Conservation (phyloP, 1,284 basidiomycete genomes). For the Pterula multifida region DNA sequence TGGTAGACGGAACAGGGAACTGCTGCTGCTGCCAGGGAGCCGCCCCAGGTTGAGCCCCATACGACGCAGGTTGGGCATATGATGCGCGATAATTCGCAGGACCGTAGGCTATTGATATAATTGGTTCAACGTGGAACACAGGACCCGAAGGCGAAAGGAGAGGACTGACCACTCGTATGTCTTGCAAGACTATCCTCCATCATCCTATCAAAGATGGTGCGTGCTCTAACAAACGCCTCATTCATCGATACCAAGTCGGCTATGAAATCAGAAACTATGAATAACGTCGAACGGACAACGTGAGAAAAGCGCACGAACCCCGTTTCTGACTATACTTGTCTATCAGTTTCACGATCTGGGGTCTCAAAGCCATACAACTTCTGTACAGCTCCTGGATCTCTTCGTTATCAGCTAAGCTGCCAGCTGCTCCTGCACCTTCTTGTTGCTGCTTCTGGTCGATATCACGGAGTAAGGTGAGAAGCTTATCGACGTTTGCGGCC, state of each 20-base stretch:
- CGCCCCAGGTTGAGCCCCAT: conserved; percentile 12
- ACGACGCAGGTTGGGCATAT: conserved; percentile 8
- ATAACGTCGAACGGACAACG: conserved; percentile 2
- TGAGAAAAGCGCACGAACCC: conserved; percentile 27
- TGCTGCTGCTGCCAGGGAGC: not conserved
- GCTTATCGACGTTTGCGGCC: conserved; percentile 78
- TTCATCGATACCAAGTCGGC: conserved; percentile 85
- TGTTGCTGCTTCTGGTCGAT: conserved; percentile 43
- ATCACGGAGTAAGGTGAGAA: conserved; percentile 70
- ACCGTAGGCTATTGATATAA: conserved; percentile 25
- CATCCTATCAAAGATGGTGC: conserved; percentile 79
- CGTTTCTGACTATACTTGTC: conserved; percentile 96
- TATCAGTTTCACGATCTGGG: conserved; percentile 93
- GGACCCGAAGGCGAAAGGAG: conserved; percentile 2
- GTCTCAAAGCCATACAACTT: conserved; percentile 77
- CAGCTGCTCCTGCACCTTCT: conserved; percentile 30
- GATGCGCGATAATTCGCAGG: conserved; percentile 15
- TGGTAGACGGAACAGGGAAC: not conserved
- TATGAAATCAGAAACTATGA: not conserved
- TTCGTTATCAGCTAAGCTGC: conserved; percentile 88
- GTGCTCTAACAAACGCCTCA: conserved; percentile 75
- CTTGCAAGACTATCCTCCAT: conserved; percentile 82
- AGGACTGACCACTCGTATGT: conserved; percentile 45
- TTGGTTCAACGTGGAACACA: conserved; percentile 5
- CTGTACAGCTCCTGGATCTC: conserved; percentile 93